Percentiles rank a stretch among this genome's conserved stretches.
Evolutionary conservation across 805 yeast genomes (phyloP).

Genomic region (Starmerella tilneyi): DNA sequence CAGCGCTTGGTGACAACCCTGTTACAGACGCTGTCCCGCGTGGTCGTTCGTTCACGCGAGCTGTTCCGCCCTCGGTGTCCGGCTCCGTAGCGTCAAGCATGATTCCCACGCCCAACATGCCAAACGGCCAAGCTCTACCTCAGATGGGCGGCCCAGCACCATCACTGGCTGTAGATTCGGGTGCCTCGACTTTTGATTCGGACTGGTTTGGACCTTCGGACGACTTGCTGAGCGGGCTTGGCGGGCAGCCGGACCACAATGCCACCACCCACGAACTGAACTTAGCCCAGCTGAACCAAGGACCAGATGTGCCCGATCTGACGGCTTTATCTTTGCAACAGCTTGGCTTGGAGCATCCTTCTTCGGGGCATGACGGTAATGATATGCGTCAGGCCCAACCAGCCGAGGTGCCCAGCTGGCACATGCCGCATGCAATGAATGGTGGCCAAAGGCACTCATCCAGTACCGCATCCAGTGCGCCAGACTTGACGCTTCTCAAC

Average conservation of each 20-base stretch:
- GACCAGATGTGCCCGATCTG: conserved; percentile 13
- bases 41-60: conserved; percentile 15
- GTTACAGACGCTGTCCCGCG: conserved; percentile 5
- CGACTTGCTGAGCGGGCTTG: conserved; percentile 4
- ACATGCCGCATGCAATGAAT: background rate
- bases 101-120: no score
- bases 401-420: background rate
- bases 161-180: no score
- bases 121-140: no score
- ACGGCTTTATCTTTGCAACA: conserved; percentile 9
- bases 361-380: background rate
- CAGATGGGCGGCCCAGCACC: no score
- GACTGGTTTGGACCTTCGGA: conserved; percentile 6
- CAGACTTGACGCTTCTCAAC: background rate
- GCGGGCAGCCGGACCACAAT: background rate
- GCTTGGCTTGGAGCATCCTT: conserved; percentile 3
- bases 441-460: no score
- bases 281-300: background rate
- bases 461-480: background rate
- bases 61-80: conserved; percentile 4
- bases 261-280: background rate
- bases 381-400: background rate
- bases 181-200: background rate
- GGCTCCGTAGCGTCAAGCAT: background rate
- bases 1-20: background rate